Percentiles rank a stretch among this genome's conserved stretches.
Evolutionary conservation across 1,284 basidiomycete genomes (phyloP).

Genomic region (Paramarasmius palmivorus): DNA sequence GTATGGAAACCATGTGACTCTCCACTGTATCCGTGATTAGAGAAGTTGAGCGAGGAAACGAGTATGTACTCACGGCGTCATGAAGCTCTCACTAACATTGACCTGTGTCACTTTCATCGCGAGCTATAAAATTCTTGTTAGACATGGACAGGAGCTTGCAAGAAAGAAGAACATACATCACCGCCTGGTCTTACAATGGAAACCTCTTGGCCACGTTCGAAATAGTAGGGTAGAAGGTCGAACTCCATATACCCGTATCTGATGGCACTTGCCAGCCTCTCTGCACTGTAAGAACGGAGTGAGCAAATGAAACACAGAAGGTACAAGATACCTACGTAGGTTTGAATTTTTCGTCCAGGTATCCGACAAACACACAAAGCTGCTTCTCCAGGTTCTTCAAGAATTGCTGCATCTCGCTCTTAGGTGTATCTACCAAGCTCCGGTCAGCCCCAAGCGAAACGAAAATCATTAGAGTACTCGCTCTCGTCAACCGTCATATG

Average conservation of each 20-base stretch:
- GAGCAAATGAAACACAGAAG: neutral
- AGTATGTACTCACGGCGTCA: too few relatives aligned
- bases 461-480: neutral
- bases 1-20: neutral
- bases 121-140: neutral
- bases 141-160: too few relatives aligned
- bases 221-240: neutral
- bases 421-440: neutral
- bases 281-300: neutral
- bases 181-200: neutral
- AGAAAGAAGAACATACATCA: neutral
- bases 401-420: neutral
- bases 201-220: neutral
- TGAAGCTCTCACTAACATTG: neutral
- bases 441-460: neutral
- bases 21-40: neutral
- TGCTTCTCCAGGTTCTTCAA: slow-evolving; percentile 1
- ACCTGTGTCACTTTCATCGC: neutral
- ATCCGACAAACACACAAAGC: neutral
- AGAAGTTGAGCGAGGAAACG: neutral
- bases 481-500: neutral
- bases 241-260: slow-evolving; percentile 1
- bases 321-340: neutral
- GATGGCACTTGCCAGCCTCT: neutral
- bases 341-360: neutral